Percentiles rank a stretch among this genome's conserved stretches.
These are phyloP conservation scores for Coffea humblotiana DNA, from an alignment of 305 asterid genomes.

Conservation along the genomic window DNA sequence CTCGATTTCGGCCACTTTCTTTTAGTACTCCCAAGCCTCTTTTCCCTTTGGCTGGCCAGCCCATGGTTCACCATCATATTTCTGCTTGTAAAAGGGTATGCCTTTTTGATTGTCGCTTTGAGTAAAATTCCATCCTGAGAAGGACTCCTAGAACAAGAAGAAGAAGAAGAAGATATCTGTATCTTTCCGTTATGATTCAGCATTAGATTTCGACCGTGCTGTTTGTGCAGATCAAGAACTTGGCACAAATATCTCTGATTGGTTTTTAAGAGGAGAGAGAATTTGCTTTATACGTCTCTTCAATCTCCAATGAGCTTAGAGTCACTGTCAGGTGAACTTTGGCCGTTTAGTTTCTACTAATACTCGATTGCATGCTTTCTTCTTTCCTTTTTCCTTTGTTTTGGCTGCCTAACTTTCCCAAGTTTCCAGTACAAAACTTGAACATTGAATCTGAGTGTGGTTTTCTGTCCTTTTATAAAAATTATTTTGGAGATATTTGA, in stretches of 20 bases:
- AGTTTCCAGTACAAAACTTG: not conserved
- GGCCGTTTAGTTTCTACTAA: slow-evolving; percentile 2
- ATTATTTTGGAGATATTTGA: slow-evolving; percentile 54
- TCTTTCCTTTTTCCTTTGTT: not conserved
- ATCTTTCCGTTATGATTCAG: slow-evolving; percentile 6
- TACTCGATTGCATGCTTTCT: slow-evolving; percentile 19
- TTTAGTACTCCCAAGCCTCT: slow-evolving; percentile 75
- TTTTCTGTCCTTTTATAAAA: not conserved
- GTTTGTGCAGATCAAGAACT: slow-evolving; percentile 60
- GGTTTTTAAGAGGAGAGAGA: slow-evolving; percentile 77
- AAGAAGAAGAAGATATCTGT: not conserved
- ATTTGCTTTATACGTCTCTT: slow-evolving; percentile 60
- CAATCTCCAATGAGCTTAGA: slow-evolving; percentile 71
- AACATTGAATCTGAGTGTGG: not conserved
- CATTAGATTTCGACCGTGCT: slow-evolving; percentile 16
- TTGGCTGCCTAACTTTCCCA: not conserved
- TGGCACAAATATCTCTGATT: slow-evolving; percentile 65
- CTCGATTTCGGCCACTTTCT: slow-evolving; percentile 76
- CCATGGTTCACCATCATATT: slow-evolving; percentile 78
- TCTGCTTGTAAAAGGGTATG: slow-evolving; percentile 73
- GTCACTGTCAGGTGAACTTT: slow-evolving; percentile 71
- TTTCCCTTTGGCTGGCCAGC: slow-evolving; percentile 77
- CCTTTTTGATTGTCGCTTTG: not conserved
- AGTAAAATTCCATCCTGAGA: not conserved
- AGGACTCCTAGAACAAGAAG: not conserved